Conservation (phyloP, 345 rosid species). For the Eucalyptus victrix region DNA sequence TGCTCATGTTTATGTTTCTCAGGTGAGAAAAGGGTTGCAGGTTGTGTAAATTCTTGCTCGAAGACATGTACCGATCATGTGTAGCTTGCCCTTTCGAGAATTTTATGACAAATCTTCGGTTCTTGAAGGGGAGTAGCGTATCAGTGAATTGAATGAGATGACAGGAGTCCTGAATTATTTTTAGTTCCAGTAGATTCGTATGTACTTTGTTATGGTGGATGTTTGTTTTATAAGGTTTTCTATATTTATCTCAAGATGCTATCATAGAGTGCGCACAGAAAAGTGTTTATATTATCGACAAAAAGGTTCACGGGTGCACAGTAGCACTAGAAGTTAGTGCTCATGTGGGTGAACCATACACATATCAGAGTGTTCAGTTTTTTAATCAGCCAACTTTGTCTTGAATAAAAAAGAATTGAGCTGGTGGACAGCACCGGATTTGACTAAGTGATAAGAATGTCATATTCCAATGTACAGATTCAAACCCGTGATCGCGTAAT, state of each 20-base stretch:
- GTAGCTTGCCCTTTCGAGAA: not conserved
- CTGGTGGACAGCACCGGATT: not conserved
- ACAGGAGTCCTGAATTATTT: not conserved
- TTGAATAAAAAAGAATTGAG: not conserved
- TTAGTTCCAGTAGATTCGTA: not conserved
- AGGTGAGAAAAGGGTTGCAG: constrained; percentile 25
- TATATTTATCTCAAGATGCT: not conserved
- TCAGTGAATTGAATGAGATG: not conserved
- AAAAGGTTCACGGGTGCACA: not conserved
- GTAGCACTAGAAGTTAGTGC: not conserved
- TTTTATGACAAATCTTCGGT: not conserved
- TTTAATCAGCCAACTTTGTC: not conserved
- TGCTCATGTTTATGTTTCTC: not conserved
- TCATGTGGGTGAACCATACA: not conserved
- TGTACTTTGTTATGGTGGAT: not conserved
- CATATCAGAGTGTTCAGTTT: not conserved
- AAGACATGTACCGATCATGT: constrained; percentile 3
- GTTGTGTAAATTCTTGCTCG: constrained; percentile 30
- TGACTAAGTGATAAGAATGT: not conserved
- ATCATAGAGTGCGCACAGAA: not conserved
- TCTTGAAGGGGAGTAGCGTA: not conserved
- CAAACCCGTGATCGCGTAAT: not conserved
- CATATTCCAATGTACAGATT: not conserved
- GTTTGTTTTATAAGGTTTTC: not conserved
- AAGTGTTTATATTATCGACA: not conserved